A percentile compares a stretch with the other conserved stretches of the same genome.
Evolutionary conservation across 352 stramenopile genomes (phyloP).

Genomic region (Globisporangium mamillatum): DNA sequence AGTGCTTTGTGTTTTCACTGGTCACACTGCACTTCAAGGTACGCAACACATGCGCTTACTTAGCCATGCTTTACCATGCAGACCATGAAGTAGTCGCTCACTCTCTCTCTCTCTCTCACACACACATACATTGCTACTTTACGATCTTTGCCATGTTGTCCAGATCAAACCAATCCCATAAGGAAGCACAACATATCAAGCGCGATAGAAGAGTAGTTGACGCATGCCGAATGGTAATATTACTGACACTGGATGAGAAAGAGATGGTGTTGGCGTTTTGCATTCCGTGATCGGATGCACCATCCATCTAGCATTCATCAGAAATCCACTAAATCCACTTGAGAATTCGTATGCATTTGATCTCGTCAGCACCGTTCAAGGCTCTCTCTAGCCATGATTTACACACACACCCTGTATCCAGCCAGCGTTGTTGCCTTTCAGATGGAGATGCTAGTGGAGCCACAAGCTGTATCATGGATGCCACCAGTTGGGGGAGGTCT

Average conservation of each 20-base stretch:
- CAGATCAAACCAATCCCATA: slow-evolving; percentile 95
- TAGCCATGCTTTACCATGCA: background rate
- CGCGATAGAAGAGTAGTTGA: slow-evolving; percentile 1
- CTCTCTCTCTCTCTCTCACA: background rate
- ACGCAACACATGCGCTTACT: slow-evolving; percentile 9
- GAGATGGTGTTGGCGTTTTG: background rate
- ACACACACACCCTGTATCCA: background rate
- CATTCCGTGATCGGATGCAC: background rate
- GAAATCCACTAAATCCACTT: background rate
- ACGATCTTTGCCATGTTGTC: background rate
- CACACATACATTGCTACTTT: background rate
- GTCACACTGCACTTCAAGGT: slow-evolving; percentile 97
- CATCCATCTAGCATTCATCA: background rate
- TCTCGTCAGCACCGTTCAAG: background rate
- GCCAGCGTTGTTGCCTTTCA: background rate
- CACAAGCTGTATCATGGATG: background rate
- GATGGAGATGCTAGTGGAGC: background rate
- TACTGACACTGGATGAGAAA: slow-evolving; percentile 1
- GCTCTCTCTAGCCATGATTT: background rate
- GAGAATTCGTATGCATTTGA: background rate
- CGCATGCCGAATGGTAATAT: slow-evolving; percentile 1
- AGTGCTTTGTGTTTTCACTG: slow-evolving; percentile 95
- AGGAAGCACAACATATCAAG: background rate
- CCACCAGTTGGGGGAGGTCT: background rate
- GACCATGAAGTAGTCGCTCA: background rate